Percentiles rank a stretch among this genome's conserved stretches.
Conservation (phyloP, 768 basidiomycete genomes). For the Agrocybe pediades region DNA sequence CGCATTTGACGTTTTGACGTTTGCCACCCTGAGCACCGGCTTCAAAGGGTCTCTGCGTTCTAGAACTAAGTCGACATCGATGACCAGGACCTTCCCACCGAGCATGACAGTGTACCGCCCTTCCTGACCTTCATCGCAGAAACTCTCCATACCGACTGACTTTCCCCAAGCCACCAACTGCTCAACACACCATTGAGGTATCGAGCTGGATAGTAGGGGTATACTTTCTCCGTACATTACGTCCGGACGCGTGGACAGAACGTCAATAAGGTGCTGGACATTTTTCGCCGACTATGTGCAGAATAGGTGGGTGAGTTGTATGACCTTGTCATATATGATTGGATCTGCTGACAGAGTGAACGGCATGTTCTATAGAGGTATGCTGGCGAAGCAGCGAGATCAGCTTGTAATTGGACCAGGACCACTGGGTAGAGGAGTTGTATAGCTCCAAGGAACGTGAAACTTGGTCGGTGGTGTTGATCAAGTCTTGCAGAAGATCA, state of each 20-base stretch:
- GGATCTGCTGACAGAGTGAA: constrained; percentile 47
- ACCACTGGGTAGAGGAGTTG: constrained; percentile 45
- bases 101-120: constrained; percentile 57
- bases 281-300: constrained; percentile 52
- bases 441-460: constrained; percentile 56
- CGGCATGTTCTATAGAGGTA: constrained; percentile 50
- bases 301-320: constrained; percentile 6
- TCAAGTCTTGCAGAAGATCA: constrained; percentile 48
- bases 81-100: constrained; percentile 78
- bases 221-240: constrained; percentile 65
- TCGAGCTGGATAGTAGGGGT: constrained; percentile 45
- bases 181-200: constrained; percentile 60
- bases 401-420: constrained; percentile 64
- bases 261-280: constrained; percentile 47
- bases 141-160: constrained; percentile 72
- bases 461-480: constrained; percentile 53
- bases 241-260: constrained; percentile 46
- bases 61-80: constrained; percentile 70
- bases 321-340: constrained; percentile 6
- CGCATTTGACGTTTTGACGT: constrained; percentile 77
- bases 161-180: constrained; percentile 64
- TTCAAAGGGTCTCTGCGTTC: constrained; percentile 35
- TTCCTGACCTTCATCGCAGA: constrained; percentile 59
- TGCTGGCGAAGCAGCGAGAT: constrained; percentile 70
- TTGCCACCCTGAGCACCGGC: constrained; percentile 47